A percentile compares a stretch with the other conserved stretches of the same genome.
phyloP scores from a whole-genome alignment of 768 basidiomycete genomes.

The Thelephora ganbajun region DNA sequence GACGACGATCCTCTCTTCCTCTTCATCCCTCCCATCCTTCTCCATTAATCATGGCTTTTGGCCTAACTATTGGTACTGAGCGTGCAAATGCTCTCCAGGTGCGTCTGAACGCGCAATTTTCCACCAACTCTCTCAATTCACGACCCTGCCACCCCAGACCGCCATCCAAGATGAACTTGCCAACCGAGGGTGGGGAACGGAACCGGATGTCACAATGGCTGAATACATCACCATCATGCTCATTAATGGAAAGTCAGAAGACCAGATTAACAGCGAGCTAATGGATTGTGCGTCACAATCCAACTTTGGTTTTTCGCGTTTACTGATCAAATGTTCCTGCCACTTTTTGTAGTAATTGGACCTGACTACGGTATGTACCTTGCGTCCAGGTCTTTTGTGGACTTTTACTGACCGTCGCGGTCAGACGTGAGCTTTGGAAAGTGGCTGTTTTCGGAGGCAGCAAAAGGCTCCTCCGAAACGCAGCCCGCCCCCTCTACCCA shows the following conservation, averaged over 20 bases:
- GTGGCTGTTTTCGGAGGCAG: conserved; percentile 77
- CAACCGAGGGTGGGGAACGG: conserved; percentile 57
- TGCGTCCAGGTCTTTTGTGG: conserved; percentile 1
- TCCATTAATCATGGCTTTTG: conserved; percentile 42
- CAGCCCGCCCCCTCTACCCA: conserved; percentile 25
- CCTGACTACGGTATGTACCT: conserved; percentile 52
- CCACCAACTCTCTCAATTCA: not conserved
- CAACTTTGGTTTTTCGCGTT: not conserved
- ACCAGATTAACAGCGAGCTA: conserved; percentile 78
- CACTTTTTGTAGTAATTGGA: conserved; percentile 46
- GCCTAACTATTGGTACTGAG: conserved; percentile 68
- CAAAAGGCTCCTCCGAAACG: conserved; percentile 47
- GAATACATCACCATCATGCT: conserved; percentile 95
- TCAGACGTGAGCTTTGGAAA: conserved; percentile 74
- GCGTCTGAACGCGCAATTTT: conserved; percentile 8
- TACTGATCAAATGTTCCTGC: not conserved
- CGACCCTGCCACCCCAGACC: conserved; percentile 29
- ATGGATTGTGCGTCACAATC: conserved; percentile 46
- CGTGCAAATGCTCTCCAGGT: conserved; percentile 63
- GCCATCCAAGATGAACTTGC: conserved; percentile 74
- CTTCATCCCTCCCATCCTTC: too few species aligned
- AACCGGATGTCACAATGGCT: conserved; percentile 83
- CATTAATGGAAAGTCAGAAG: conserved; percentile 81
- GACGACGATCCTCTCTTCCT: too few species aligned
- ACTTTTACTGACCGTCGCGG: conserved; percentile 7